Base-by-base conservation (phyloP, 495 filamentous ascomycete genomes). In the Xylona heveae region DNA sequence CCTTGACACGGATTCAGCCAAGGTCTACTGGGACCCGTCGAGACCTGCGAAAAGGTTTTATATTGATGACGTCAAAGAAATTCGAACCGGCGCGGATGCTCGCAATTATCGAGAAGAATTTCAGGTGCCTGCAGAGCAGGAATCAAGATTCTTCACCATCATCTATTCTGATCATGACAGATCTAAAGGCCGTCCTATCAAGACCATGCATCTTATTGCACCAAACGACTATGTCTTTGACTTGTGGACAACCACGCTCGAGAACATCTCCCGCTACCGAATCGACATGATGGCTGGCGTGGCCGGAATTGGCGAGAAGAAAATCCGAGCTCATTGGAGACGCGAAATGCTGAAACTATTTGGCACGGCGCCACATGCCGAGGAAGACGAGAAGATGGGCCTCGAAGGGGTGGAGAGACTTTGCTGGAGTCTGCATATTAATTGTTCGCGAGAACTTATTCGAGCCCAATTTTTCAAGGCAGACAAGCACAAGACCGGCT, bases 31-130 rank as follows among this genome's bases (percentile, higher is more conserved):
- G 88, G 74, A 90, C 51, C 65, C 67, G 10, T 71, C 64, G 3
- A 78, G 78, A 31, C 66, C 74, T 0, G 63, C 71, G 1, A 94
- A 91, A 39, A 67, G 64, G 12, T 77, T 97, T 41, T 90, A 90
- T 46, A 73, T 97, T 35, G 88, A 97, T 40, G 81, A 97, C 45
- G 83, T 97, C 43, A 74, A 74, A 41, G 80, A 91, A 38, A 79
- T 97, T 26, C 71, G 82, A 32, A 66, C 71, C 22, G 85, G 80
- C 22, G 61, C 68, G n/a, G 80, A 93, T 46, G 82, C 83, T 21
- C 64, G 71, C 28, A 83, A 90, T 40, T 91, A 92, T 42, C 74
- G 78, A 7, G 75, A 91, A 47, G 84, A 92, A 44, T 75, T 76
- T 42, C 62, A 69, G 23, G 49, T 88, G 19, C 41, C 69, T 3